A percentile compares a stretch with the other conserved stretches of the same genome.
phyloP scores from a whole-genome alignment of 495 filamentous ascomycete genomes.

The Penicillium fimorum region DNA sequence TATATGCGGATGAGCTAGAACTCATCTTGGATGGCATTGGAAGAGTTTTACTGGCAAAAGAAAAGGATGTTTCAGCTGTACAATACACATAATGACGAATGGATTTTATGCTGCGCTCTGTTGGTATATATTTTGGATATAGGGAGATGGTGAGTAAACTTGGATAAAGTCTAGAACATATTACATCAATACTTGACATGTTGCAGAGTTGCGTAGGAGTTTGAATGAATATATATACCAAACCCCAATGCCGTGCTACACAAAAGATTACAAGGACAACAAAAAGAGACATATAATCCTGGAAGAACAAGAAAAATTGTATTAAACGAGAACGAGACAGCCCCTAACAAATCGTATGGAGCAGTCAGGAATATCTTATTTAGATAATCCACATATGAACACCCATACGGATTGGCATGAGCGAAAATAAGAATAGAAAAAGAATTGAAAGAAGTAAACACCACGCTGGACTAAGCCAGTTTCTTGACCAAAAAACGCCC shows the following conservation, averaged over 20 bases:
- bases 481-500: slow-evolving; percentile 25
- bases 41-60: background rate
- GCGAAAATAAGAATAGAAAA: background rate
- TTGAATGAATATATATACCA: background rate
- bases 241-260: background rate
- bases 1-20: background rate
- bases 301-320: background rate
- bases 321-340: slow-evolving; percentile 6
- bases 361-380: background rate
- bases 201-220: background rate
- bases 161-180: background rate
- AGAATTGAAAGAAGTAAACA: background rate
- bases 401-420: background rate
- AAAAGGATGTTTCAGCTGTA: slow-evolving; percentile 16
- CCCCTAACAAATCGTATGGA: background rate
- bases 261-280: background rate
- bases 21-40: background rate
- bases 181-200: background rate
- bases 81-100: slow-evolving; percentile 29
- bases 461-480: slow-evolving; percentile 3
- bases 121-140: background rate
- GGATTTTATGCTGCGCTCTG: slow-evolving; percentile 11
- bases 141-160: background rate
- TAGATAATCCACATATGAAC: background rate
- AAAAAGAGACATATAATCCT: background rate